Conservation (phyloP, 2,329 filamentous ascomycete species). For the Exophiala calicioides region DNA sequence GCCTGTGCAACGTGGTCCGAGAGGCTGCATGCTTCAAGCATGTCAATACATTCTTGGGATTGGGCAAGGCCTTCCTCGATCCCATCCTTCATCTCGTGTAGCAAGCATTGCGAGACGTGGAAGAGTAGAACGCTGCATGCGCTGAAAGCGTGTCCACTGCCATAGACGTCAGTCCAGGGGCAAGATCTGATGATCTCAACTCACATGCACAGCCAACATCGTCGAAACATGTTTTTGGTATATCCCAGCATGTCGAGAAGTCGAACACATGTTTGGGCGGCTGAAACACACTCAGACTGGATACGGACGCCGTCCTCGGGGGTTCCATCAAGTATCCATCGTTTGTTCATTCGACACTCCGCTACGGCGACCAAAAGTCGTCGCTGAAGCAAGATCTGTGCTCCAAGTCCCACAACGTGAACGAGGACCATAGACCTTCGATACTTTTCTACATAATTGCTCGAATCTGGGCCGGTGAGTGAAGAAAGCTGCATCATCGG, state of each 20-base stretch:
- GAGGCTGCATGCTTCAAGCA: constrained; percentile 8
- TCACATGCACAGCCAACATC: constrained; percentile 18
- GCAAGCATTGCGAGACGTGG: constrained; percentile 6
- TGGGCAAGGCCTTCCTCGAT: constrained; percentile 6
- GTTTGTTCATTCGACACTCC: constrained; percentile 11
- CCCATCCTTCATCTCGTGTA: constrained; percentile 5
- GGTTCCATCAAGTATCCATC: constrained; percentile 14
- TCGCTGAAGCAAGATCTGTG: constrained; percentile 12
- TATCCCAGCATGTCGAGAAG: constrained; percentile 10
- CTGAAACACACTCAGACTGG: constrained; percentile 9
- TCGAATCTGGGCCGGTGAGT: not conserved
- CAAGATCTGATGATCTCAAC: not conserved
- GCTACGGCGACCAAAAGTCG: constrained; percentile 13
- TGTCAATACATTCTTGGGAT: constrained; percentile 14
- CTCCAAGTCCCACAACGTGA: constrained; percentile 10
- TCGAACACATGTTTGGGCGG: constrained; percentile 6
- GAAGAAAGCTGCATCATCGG: constrained; percentile 8
- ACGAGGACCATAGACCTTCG: constrained; percentile 12
- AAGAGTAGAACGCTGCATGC: constrained; percentile 15
- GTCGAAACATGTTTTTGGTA: constrained; percentile 7
- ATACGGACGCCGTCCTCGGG: constrained; percentile 5
- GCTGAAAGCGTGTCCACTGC: constrained; percentile 17
- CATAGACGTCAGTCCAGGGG: no score
- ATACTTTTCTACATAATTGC: constrained; percentile 3
- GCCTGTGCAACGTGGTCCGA: constrained; percentile 13